Base-by-base conservation (phyloP, 345 rosid species). In the Eutrema japonicum region DNA sequence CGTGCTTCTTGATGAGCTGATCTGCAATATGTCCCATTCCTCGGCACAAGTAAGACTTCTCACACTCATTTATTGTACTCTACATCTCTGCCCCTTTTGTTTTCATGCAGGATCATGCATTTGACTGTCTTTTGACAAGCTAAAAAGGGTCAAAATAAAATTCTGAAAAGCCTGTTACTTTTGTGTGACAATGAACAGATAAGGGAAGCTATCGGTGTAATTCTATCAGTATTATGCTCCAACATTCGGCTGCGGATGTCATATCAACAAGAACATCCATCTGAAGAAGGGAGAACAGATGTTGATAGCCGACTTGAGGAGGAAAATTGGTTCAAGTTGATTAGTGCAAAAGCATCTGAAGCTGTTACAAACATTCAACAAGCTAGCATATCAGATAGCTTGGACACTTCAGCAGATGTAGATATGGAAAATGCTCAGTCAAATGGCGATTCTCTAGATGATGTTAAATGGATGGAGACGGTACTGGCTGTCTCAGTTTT, bases 381-480 rank as follows among this genome's bases (percentile, higher is more conserved):
- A 79, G 83, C 82, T 51, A 78, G 82, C 74, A 83, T 71, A 55
- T 84, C 86, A 47, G 96, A 85, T 72, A 78, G 74, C 73, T 35
- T 79, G 77, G 96, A 86, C 70, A 77, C 55, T 47, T 82, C 79
- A 49, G 48, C 82, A 51, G 79, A 79, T 67, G 77, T 64, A 40
- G 73, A 73, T 71, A 62, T 77, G 67, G 87, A 80, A 75, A 85
- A 82, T 80, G 88, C 79, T 67, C 65, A 43, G 64, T 71, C 81
- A 60, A 82, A 84, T 75, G 86, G 90, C 2, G 89, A 83, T 80
- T 78, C 83, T 36, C 89, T 79, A 60, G 93, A 88, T 65, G 96
- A 95, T 72, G 87, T 88, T 73, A 92, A 89, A 82, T 95, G 99
- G 99, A 95, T 95, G 96, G 99, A 95, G 78, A 87, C 97, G 91